Evolutionary conservation across 768 basidiomycete genomes (phyloP).

Genomic region (Lentinula detonsa): DNA sequence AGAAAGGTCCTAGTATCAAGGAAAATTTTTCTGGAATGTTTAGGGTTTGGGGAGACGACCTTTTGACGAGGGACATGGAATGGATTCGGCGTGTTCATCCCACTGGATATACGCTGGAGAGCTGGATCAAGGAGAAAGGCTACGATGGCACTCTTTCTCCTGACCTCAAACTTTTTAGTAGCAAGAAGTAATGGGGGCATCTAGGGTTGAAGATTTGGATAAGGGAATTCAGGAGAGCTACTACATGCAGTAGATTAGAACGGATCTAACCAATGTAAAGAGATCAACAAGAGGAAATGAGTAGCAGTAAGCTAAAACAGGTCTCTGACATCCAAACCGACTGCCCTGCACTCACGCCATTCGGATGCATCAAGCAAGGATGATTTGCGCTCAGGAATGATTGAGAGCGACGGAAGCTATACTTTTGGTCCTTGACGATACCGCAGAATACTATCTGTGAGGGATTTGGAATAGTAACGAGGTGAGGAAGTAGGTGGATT

Average conservation of each 20-base stretch:
- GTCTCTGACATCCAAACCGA: background rate
- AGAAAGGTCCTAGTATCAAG: slow-evolving; percentile 23
- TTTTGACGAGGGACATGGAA: slow-evolving; percentile 36
- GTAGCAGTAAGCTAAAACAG: background rate
- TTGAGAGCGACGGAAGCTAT: background rate
- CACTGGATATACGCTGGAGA: slow-evolving; percentile 26
- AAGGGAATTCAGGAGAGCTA: no score
- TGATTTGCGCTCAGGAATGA: background rate
- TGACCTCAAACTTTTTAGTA: background rate
- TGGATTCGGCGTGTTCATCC: slow-evolving; percentile 37
- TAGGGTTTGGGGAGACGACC: slow-evolving; percentile 35
- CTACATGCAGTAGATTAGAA: no score
- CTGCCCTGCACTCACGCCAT: background rate
- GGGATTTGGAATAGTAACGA: no score
- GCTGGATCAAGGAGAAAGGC: slow-evolving; percentile 31
- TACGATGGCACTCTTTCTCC: slow-evolving; percentile 18
- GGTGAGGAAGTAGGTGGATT: no score
- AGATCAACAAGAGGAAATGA: no score
- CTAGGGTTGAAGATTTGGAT: no score
- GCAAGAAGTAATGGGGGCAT: background rate
- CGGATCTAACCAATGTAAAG: no score
- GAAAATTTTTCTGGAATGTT: slow-evolving; percentile 40
- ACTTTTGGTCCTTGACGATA: background rate
- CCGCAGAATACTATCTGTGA: background rate
- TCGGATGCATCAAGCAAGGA: background rate